Conservation (phyloP, 371 early-diverging fungal species). For the Ordospora colligata region DNA sequence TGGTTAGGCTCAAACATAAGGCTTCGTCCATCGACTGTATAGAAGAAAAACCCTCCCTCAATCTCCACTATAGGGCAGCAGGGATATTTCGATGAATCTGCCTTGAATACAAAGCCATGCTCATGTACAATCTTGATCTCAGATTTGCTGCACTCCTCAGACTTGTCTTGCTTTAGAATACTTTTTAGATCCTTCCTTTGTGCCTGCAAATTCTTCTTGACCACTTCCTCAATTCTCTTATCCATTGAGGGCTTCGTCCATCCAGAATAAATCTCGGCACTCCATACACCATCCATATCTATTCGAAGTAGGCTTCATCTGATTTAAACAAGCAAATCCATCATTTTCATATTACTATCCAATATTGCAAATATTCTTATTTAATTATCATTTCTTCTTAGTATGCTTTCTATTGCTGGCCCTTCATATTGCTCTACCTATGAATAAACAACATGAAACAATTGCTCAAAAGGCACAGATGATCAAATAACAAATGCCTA, state of each 20-base stretch:
- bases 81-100: neutral
- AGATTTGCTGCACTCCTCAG: neutral
- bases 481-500: neutral
- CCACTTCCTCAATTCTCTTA: slow-evolving; percentile 31
- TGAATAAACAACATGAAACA: slow-evolving; percentile 5
- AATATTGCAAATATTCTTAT: neutral
- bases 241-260: slow-evolving; percentile 10
- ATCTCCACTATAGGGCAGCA: neutral
- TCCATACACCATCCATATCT: no score
- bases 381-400: neutral
- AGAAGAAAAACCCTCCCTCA: neutral
- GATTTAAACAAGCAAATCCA: neutral
- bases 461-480: neutral
- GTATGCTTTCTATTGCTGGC: no score
- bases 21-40: slow-evolving; percentile 17
- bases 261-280: slow-evolving; percentile 6
- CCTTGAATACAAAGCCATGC: neutral
- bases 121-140: neutral
- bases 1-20: slow-evolving; percentile 7
- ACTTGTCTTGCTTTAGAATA: neutral
- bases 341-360: neutral
- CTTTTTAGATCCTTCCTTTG: neutral
- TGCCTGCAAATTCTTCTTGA: neutral
- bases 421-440: no score
- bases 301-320: no score